A percentile compares a stretch with the other conserved stretches of the same genome.
phyloP scores from a whole-genome alignment of 1,284 basidiomycete genomes.

The Inonotus obliquus region DNA sequence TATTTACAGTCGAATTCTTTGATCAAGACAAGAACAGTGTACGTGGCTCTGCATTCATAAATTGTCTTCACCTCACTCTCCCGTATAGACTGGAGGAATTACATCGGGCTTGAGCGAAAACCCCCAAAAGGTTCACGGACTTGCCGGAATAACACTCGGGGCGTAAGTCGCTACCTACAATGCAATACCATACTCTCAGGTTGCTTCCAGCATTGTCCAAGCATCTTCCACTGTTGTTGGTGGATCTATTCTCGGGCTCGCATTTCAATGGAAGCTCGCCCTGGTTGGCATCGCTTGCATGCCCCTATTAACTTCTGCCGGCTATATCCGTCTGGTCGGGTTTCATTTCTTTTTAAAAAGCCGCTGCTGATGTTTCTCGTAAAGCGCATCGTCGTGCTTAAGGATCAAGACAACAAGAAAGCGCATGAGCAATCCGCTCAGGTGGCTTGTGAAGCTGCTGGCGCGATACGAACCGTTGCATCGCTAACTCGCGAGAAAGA shows the following conservation, averaged over 20 bases:
- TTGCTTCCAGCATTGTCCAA: slow-evolving; percentile 89
- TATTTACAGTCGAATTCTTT: slow-evolving; percentile 69
- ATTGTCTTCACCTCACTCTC: neutral
- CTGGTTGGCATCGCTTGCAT: slow-evolving; percentile 79
- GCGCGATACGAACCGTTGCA: slow-evolving; percentile 92
- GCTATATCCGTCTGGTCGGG: slow-evolving; percentile 71
- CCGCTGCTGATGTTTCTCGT: neutral
- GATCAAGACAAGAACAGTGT: slow-evolving; percentile 80
- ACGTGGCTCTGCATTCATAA: slow-evolving; percentile 27
- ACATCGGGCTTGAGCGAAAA: slow-evolving; percentile 83
- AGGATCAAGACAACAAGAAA: slow-evolving; percentile 85
- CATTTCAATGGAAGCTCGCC: slow-evolving; percentile 77
- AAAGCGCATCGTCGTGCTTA: slow-evolving; percentile 74
- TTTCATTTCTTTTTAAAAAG: neutral
- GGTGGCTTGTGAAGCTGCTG: slow-evolving; percentile 89
- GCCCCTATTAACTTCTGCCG: slow-evolving; percentile 78
- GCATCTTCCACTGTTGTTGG: slow-evolving; percentile 68
- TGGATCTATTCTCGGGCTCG: slow-evolving; percentile 74
- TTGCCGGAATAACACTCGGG: slow-evolving; percentile 87
- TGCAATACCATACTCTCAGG: slow-evolving; percentile 35
- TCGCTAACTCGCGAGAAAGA: slow-evolving; percentile 84
- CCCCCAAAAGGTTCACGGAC: slow-evolving; percentile 88
- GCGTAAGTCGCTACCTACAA: slow-evolving; percentile 38
- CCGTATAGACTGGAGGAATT: slow-evolving; percentile 65
- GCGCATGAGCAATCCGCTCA: slow-evolving; percentile 84